Evolutionary conservation across 495 filamentous ascomycete species (phyloP).

Genomic region (Neurospora sp.): DNA sequence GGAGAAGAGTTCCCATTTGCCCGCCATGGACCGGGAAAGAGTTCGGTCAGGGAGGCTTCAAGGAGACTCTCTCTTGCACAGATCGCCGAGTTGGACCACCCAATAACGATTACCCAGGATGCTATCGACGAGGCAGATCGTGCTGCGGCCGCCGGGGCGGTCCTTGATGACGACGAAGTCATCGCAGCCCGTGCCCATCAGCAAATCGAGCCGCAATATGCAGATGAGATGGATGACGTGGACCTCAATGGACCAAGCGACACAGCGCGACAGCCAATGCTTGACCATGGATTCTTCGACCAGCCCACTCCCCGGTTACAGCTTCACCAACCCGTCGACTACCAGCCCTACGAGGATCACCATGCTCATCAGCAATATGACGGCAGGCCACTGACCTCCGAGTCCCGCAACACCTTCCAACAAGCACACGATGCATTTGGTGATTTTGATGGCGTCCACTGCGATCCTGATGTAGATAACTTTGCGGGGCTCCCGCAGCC

Average conservation of each 20-base stretch:
- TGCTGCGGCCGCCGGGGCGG: constrained; percentile 5
- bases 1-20: constrained; percentile 27
- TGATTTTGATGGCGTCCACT: constrained; percentile 94
- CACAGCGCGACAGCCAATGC: constrained; percentile 7
- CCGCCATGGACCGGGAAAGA: constrained; percentile 37
- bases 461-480: constrained; percentile 38
- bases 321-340: constrained; percentile 16
- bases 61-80: constrained; percentile 34
- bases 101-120: constrained; percentile 30
- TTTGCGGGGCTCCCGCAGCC: constrained; percentile 16
- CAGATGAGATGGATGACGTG: constrained; percentile 11
- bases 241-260: neutral
- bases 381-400: constrained; percentile 36
- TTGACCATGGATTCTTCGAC: constrained; percentile 4
- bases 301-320: constrained; percentile 16
- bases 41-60: constrained; percentile 33
- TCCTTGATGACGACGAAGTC: constrained; percentile 21
- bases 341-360: constrained; percentile 9
- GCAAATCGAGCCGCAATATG: constrained; percentile 21
- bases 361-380: neutral
- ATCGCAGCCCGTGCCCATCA: constrained; percentile 23
- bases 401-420: constrained; percentile 59
- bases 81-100: constrained; percentile 35
- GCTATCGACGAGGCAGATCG: constrained; percentile 37
- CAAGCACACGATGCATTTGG: constrained; percentile 65